A percentile compares a stretch with the other conserved stretches of the same genome.
Evolutionary conservation across 306 rosid genomes (phyloP).

Genomic region (Biancaea sappan): DNA sequence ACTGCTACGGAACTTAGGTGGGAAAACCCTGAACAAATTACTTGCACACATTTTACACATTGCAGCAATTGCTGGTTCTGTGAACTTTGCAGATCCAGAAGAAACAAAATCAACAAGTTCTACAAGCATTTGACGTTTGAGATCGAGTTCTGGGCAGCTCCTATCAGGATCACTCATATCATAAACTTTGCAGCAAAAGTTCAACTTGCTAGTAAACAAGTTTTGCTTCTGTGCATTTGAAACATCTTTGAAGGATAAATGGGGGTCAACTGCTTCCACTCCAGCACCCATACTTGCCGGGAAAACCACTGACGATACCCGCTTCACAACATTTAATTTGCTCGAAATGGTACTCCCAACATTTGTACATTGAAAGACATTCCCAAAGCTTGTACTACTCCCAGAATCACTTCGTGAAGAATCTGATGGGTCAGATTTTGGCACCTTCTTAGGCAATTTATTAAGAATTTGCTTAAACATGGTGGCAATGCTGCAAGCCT

Average conservation of each 20-base stretch:
- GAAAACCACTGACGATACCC: conserved; percentile 96
- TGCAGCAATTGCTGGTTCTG: conserved; percentile 77
- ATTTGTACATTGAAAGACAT: conserved; percentile 91
- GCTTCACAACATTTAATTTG: conserved; percentile 89
- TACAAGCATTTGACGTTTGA: conserved; percentile 73
- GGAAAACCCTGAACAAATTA: conserved; percentile 92
- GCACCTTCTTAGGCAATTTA: conserved; percentile 83
- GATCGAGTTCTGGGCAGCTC: conserved; percentile 62
- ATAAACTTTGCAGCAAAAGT: conserved; percentile 72
- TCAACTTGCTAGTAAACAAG: conserved; percentile 82
- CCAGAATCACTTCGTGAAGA: conserved; percentile 66
- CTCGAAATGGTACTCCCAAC: conserved; percentile 92
- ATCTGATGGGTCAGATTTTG: conserved; percentile 70
- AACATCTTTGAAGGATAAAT: conserved; percentile 87
- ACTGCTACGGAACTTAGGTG: conserved; percentile 80
- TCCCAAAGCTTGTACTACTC: conserved; percentile 60
- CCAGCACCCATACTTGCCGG: conserved; percentile 81
- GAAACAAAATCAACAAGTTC: conserved; percentile 90
- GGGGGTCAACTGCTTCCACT: conserved; percentile 85
- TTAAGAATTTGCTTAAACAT: conserved; percentile 95
- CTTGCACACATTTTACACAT: conserved; percentile 87
- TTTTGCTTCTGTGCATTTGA: conserved; percentile 86
- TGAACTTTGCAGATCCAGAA: conserved; percentile 89
- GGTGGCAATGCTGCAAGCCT: conserved; percentile 44
- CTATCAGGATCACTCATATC: conserved; percentile 72